Evolutionary conservation across 257 asterid genomes (phyloP).

Genomic region (Solanum verrucosum): DNA sequence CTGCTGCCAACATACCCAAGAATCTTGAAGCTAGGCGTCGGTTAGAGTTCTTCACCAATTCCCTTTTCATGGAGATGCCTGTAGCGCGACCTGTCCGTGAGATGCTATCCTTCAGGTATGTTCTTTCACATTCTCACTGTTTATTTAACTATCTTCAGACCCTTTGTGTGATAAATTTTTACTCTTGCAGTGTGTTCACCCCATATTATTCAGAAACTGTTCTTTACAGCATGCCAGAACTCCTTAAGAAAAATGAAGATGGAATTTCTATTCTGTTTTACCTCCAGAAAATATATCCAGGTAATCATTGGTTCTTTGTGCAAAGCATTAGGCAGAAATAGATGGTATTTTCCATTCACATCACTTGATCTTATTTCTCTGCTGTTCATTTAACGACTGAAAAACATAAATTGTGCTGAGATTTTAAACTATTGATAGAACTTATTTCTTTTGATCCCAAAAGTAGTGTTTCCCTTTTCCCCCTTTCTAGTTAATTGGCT

Average conservation of each 20-base stretch:
- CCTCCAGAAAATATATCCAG: constrained; percentile 97
- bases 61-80: constrained; percentile 98
- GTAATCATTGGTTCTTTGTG: constrained; percentile 17
- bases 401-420: not conserved
- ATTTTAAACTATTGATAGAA: not conserved
- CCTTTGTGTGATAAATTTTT: not conserved
- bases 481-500: not conserved
- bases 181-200: constrained; percentile 79
- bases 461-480: not conserved
- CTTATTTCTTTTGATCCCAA: not conserved
- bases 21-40: constrained; percentile 96
- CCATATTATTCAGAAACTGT: constrained; percentile 95
- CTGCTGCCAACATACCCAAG: constrained; percentile 79
- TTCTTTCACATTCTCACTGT: not conserved
- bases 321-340: not conserved
- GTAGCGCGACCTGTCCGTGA: constrained; percentile 76
- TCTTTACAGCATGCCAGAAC: constrained; percentile 96
- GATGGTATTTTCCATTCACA: not conserved
- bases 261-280: constrained; percentile 94
- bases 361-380: not conserved
- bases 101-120: constrained; percentile 87
- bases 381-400: not conserved
- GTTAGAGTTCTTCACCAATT: constrained; percentile 81
- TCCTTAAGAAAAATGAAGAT: constrained; percentile 88
- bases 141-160: not conserved